Percentiles rank a stretch among this genome's conserved stretches.
Evolutionary conservation across 768 basidiomycete genomes (phyloP).

Genomic region (Kondoa subrosea): DNA sequence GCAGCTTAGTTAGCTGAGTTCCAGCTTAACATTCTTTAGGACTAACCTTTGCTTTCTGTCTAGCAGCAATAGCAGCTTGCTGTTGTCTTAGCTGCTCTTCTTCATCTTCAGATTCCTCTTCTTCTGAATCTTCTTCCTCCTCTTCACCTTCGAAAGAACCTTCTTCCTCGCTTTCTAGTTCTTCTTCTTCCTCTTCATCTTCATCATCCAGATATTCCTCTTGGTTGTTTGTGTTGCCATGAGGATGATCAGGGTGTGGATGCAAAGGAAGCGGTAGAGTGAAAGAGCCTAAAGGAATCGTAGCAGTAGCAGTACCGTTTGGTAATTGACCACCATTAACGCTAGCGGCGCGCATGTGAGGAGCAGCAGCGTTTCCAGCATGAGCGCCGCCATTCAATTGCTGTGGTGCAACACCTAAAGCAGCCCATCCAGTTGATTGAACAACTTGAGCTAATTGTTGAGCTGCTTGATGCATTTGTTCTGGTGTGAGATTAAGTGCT

Average conservation of each 20-base stretch:
- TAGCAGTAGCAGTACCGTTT: slow-evolving; percentile 14
- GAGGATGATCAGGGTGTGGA: slow-evolving; percentile 17
- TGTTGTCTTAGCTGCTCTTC: background rate
- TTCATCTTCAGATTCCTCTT: background rate
- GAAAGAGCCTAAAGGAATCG: slow-evolving; percentile 25
- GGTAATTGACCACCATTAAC: background rate
- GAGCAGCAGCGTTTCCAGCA: slow-evolving; percentile 12
- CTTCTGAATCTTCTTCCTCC: background rate
- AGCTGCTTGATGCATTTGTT: slow-evolving; percentile 26
- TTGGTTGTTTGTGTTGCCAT: background rate
- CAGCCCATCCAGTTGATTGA: slow-evolving; percentile 21
- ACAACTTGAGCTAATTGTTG: slow-evolving; percentile 29
- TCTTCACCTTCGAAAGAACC: slow-evolving; percentile 16
- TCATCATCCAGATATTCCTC: slow-evolving; percentile 13
- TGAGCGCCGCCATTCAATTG: slow-evolving; percentile 24
- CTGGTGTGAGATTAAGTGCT: slow-evolving; percentile 26
- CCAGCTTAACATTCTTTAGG: background rate
- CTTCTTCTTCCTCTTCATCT: slow-evolving; percentile 9
- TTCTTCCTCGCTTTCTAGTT: slow-evolving; percentile 12
- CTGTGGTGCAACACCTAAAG: slow-evolving; percentile 26
- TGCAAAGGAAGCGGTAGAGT: slow-evolving; percentile 25
- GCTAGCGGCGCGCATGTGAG: slow-evolving; percentile 9
- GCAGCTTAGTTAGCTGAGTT: background rate
- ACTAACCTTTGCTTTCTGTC: background rate
- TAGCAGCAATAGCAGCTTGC: background rate